Base-by-base conservation (phyloP, 768 basidiomycete species). In the Psilocybe sp. region DNA sequence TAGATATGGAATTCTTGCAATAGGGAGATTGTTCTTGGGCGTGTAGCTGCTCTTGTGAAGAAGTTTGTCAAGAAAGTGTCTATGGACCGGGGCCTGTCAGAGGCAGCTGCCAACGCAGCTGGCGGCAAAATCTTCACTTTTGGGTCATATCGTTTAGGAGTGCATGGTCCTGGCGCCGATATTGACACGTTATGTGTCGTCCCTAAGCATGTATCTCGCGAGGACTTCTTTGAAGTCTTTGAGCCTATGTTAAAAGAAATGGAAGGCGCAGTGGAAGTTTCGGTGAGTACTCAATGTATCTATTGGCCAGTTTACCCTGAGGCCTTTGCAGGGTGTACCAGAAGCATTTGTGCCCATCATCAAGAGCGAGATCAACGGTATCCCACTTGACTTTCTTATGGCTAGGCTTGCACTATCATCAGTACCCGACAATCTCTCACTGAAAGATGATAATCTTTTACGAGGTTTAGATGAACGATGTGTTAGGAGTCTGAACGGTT, bases 61-160 rank as follows among this genome's bases (percentile, higher is more conserved):
- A 84, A 90, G 63, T 99, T 98, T 64, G 97, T 99, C 43, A 82
- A 82, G 62, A 80, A 81, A 54, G 84, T 95, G 1, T 87, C 89
- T 7, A 65, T 95, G 50, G 71, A 81, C 39, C 81, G 79, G 36
- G 96, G 96, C 6, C 73, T 96, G 40, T 95, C 94, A 28, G 94
- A 98, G 55, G 70, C 86, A 15, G 88, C 92, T 1, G 95, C 96
- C 8, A 81, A 72, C 45, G 85, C 90, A 42, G 92, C 97, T 8
- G 97, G 97, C 45, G 97, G 95, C 56, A 96, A 98, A 76, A 98
- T 99, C 65, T 99, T 93, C 68, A 98, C 97, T 6, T 99, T 96
- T 68, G 97, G 97, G 37, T 98, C 95, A 45, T 98, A 98, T 76
- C 88, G 97, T 60, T 74, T 99, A 43, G 97, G 97, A 51, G 97